A percentile compares a stretch with the other conserved stretches of the same genome.
Conservation (phyloP, 1,139 yeast species). For the Saccharomyces hybrid region DNA sequence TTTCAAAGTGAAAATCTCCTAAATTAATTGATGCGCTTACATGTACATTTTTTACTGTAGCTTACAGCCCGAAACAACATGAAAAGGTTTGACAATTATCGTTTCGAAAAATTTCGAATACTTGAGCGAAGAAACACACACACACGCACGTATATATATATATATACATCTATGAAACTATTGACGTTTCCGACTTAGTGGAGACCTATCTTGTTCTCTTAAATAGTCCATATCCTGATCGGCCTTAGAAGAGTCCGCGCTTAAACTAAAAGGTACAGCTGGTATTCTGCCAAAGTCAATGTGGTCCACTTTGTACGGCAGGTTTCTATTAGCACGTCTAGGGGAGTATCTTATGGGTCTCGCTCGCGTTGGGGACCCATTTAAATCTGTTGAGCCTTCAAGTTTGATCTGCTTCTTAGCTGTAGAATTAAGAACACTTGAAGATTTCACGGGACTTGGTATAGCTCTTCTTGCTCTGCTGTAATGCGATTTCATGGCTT, state of each 20-base stretch:
- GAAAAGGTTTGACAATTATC: background rate
- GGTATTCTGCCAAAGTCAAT: background rate
- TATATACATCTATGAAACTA: background rate
- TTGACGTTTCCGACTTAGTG: background rate
- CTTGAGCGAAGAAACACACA: background rate
- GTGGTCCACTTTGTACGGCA: background rate
- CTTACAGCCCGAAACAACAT: background rate
- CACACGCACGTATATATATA: background rate
- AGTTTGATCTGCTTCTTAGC: constrained; percentile 5
- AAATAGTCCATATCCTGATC: background rate
- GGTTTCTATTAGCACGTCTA: background rate
- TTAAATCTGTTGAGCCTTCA: background rate
- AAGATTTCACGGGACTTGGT: constrained; percentile 26
- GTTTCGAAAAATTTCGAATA: background rate
- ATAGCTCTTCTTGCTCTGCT: constrained; percentile 26
- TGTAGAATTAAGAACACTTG: constrained; percentile 10
- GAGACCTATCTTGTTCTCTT: background rate
- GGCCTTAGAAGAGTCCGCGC: background rate
- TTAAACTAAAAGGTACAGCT: background rate
- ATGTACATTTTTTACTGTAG: background rate
- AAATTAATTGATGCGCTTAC: background rate
- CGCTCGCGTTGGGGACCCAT: background rate
- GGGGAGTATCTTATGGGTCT: background rate
- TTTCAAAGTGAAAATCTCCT: too few species aligned
- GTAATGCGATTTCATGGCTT: constrained; percentile 23